Conservation (phyloP, 2,329 filamentous ascomycete species). For the Mycosphaerella sp. region DNA sequence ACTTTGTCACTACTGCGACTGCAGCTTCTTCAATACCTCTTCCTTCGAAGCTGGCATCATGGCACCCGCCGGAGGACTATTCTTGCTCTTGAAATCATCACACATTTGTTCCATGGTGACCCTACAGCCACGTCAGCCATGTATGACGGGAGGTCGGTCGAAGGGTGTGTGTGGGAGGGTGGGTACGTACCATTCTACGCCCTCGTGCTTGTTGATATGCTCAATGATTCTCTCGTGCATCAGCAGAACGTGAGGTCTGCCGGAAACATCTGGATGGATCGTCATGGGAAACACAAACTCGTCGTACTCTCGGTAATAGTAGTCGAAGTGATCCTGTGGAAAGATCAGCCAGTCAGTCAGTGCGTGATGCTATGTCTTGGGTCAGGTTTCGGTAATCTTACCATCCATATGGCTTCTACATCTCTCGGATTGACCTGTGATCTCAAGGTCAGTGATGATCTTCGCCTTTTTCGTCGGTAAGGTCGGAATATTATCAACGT, state of each 20-base stretch:
- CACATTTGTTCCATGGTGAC: slow-evolving; percentile 62
- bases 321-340: slow-evolving; percentile 54
- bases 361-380: no score
- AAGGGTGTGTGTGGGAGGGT: no score
- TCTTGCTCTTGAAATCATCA: slow-evolving; percentile 63
- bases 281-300: slow-evolving; percentile 71
- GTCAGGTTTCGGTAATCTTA: no score
- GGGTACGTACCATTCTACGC: slow-evolving; percentile 45
- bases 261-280: slow-evolving; percentile 61
- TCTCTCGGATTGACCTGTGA: slow-evolving; percentile 42
- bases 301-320: slow-evolving; percentile 69
- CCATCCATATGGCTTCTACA: slow-evolving; percentile 56
- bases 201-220: slow-evolving; percentile 56
- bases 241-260: slow-evolving; percentile 61
- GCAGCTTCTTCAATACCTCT: slow-evolving; percentile 38
- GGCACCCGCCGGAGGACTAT: slow-evolving; percentile 49
- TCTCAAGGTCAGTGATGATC: not conserved
- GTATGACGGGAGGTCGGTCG: not conserved
- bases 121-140: slow-evolving; percentile 33
- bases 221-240: slow-evolving; percentile 69
- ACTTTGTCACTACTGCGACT: not conserved
- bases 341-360: no score
- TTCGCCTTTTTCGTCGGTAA: not conserved
- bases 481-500: not conserved
- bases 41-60: slow-evolving; percentile 51